phyloP scores from a whole-genome alignment of 2,329 filamentous ascomycete species.

The Uncinocarpus reesii region DNA sequence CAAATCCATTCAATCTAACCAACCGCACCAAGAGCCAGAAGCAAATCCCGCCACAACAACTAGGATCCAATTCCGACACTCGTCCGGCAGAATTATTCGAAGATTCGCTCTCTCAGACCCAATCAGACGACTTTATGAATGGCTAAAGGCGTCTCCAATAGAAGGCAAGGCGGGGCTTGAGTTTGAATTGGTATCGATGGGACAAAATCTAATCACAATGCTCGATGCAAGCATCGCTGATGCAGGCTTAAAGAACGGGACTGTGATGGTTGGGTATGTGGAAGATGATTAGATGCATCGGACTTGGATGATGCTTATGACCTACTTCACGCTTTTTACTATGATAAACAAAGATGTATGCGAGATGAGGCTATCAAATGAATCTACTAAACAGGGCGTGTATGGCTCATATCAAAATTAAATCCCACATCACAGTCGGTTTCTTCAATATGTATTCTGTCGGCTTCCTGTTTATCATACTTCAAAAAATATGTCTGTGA shows the following conservation, averaged over 20 bases:
- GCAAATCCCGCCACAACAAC: conserved; percentile 62
- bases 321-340: no score
- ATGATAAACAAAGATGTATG: no score
- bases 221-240: conserved; percentile 67
- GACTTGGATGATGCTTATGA: background rate
- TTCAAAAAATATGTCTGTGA: no score
- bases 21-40: conserved; percentile 67
- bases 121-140: conserved; percentile 82
- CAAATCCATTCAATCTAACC: conserved; percentile 58
- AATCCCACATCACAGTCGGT: no score
- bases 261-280: conserved; percentile 81
- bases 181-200: conserved; percentile 85
- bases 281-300: conserved; percentile 5
- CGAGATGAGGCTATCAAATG: no score
- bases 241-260: conserved; percentile 80
- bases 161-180: conserved; percentile 65
- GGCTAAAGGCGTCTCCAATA: conserved; percentile 80
- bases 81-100: conserved; percentile 72
- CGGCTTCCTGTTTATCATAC: no score
- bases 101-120: conserved; percentile 68
- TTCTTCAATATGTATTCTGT: no score
- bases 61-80: conserved; percentile 83
- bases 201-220: conserved; percentile 68
- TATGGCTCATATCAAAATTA: no score
- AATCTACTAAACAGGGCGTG: no score